These are phyloP conservation scores for Tolypocladium pustulatum DNA, from an alignment of 2,329 filamentous ascomycete species.

Conservation along the genomic window DNA sequence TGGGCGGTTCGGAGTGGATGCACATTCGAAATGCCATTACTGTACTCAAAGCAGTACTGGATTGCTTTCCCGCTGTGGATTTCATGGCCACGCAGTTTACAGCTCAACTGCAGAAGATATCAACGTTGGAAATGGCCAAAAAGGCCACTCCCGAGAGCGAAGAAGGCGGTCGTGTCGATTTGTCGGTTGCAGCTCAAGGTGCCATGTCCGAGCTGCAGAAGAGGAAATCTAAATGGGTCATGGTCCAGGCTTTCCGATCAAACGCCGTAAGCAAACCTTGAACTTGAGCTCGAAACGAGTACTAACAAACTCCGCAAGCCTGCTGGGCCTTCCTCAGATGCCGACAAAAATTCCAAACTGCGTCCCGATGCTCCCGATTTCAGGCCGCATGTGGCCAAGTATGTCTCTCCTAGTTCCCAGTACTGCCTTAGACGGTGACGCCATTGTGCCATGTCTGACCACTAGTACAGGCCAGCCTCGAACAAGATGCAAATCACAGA, in stretches of 20 bases:
- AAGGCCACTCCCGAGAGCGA: constrained; percentile 37
- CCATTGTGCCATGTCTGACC: constrained; percentile 1
- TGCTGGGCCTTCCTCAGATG: constrained; percentile 16
- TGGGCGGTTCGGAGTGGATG: constrained; percentile 85
- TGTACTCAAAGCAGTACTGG: constrained; percentile 68
- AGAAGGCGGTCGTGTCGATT: constrained; percentile 56
- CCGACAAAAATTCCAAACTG: constrained; percentile 30
- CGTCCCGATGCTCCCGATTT: constrained; percentile 55
- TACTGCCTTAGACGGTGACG: background rate
- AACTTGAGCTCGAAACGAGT: background rate
- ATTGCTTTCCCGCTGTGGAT: constrained; percentile 80
- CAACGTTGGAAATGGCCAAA: constrained; percentile 45
- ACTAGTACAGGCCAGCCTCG: constrained; percentile 7
- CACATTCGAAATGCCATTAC: constrained; percentile 94
- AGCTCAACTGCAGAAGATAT: constrained; percentile 54
- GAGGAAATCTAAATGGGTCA: constrained; percentile 57
- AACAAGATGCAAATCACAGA: constrained; percentile 26
- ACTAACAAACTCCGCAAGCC: constrained; percentile 9
- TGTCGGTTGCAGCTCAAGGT: constrained; percentile 64
- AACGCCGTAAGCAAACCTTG: constrained; percentile 41
- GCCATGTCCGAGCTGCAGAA: constrained; percentile 60
- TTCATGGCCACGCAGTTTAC: constrained; percentile 68
- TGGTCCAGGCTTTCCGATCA: constrained; percentile 62
- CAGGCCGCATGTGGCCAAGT: constrained; percentile 39
- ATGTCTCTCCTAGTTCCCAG: constrained; percentile 11